Conservation (phyloP, 768 basidiomycete species). For the Agrocybe praecox region DNA sequence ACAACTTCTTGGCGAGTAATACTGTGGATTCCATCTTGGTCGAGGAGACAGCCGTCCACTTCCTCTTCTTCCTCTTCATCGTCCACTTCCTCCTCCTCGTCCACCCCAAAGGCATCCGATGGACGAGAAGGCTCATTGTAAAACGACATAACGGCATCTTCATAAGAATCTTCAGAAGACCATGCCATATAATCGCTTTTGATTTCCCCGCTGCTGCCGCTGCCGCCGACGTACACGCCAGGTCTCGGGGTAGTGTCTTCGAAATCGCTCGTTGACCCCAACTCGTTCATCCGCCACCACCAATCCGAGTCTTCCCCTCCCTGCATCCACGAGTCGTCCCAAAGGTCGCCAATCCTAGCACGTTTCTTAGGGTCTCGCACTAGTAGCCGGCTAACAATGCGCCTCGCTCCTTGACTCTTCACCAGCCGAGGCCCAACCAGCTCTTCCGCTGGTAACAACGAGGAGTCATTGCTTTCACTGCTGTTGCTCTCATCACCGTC, state of each 20-base stretch:
- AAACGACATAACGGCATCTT: constrained; percentile 37
- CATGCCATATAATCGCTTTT: neutral
- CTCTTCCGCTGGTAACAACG: constrained; percentile 19
- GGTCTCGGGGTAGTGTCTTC: neutral
- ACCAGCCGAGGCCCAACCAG: constrained; percentile 38
- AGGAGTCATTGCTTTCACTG: constrained; percentile 2
- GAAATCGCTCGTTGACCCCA: neutral
- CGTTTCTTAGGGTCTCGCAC: constrained; percentile 71
- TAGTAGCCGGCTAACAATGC: constrained; percentile 62
- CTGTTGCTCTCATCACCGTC: constrained; percentile 11
- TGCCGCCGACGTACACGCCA: neutral
- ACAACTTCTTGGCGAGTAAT: constrained; percentile 31
- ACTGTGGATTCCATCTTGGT: constrained; percentile 29
- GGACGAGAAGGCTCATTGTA: constrained; percentile 50
- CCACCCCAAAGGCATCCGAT: constrained; percentile 46
- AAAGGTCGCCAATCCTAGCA: constrained; percentile 62
- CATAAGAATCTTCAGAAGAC: neutral
- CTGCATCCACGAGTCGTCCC: constrained; percentile 58
- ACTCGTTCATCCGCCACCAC: constrained; percentile 3
- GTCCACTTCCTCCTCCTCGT: constrained; percentile 23
- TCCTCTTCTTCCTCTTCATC: constrained; percentile 21
- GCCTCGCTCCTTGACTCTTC: constrained; percentile 46
- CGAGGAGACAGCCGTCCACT: constrained; percentile 27
- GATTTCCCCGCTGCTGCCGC: neutral
- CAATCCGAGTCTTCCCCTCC: constrained; percentile 24